phyloP scores from a whole-genome alignment of 73 alveolate genomes.

The Stentor roeselii region DNA sequence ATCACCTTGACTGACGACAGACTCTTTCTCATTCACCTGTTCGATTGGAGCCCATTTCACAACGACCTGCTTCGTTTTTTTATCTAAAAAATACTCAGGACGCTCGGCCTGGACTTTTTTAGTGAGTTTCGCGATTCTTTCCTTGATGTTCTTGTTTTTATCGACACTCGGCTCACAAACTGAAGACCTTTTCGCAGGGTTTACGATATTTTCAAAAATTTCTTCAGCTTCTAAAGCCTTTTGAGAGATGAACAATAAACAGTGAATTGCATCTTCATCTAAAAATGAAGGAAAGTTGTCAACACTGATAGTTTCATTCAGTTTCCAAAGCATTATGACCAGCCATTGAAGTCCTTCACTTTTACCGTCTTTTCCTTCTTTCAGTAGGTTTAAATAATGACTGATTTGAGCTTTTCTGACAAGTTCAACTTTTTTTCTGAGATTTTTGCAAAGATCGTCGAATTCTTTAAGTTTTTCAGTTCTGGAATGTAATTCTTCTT shows the following conservation, averaged over 20 bases:
- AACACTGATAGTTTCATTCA: constrained; percentile 1
- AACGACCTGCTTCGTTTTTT: neutral
- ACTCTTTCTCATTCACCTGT: neutral
- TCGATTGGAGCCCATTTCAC: neutral
- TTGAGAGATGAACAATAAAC: neutral
- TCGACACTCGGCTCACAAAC: neutral
- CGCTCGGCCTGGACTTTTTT: neutral
- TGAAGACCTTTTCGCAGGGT: neutral
- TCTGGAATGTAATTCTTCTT: neutral
- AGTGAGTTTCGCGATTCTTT: neutral
- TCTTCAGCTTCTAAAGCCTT: neutral
- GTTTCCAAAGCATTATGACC: constrained; percentile 24
- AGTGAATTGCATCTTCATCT: constrained; percentile 28
- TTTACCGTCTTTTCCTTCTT: constrained; percentile 20
- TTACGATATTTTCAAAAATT: neutral
- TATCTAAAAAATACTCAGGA: neutral
- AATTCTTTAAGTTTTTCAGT: neutral
- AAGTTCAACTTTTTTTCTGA: neutral
- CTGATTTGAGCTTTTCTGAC: constrained; percentile 11
- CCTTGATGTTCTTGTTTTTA: neutral
- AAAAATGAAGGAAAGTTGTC: constrained; percentile 27
- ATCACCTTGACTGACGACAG: too few relatives aligned
- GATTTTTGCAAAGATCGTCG: neutral
- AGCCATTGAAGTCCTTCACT: constrained; percentile 34
- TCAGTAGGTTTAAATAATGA: constrained; percentile 25